Evolutionary conservation across 129 eudicot species (phyloP).

Genomic region (Escallonia herrerae): DNA sequence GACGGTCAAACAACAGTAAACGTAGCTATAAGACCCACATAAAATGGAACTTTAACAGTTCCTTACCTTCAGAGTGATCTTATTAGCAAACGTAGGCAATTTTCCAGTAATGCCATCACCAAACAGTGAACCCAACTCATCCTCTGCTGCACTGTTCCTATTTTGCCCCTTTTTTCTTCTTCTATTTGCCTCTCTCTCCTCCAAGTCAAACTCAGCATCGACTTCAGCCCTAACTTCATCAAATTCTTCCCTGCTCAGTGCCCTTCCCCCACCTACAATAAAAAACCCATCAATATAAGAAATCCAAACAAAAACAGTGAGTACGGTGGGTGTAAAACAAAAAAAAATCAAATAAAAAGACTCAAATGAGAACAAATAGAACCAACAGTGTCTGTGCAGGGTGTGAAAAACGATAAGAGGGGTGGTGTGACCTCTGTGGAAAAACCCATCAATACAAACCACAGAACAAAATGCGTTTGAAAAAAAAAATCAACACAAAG

Average conservation of each 20-base stretch:
- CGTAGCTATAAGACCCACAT: background rate
- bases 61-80: constrained; percentile 68
- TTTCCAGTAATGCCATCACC: constrained; percentile 72
- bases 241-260: constrained; percentile 53
- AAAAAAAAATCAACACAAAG: background rate
- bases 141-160: constrained; percentile 35
- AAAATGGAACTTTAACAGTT: background rate
- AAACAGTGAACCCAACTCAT: constrained; percentile 79
- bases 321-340: too few species aligned
- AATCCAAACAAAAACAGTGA: too few species aligned
- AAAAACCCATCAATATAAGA: background rate
- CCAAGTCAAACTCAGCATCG: constrained; percentile 56
- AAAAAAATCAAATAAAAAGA: too few species aligned
- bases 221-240: constrained; percentile 54
- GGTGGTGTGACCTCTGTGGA: too few species aligned
- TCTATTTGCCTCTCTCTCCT: constrained; percentile 43
- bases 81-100: constrained; percentile 77
- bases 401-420: too few species aligned
- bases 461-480: background rate
- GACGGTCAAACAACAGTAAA: background rate
- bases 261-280: constrained; percentile 66
- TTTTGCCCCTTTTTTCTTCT: constrained; percentile 35
- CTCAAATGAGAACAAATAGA: too few species aligned
- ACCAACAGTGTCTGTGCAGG: too few species aligned
- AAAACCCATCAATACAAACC: background rate